Percentiles rank a stretch among this genome's conserved stretches.
These are phyloP conservation scores for Huiozyma naganishii DNA, from an alignment of 805 yeast species.

Conservation along the genomic window DNA sequence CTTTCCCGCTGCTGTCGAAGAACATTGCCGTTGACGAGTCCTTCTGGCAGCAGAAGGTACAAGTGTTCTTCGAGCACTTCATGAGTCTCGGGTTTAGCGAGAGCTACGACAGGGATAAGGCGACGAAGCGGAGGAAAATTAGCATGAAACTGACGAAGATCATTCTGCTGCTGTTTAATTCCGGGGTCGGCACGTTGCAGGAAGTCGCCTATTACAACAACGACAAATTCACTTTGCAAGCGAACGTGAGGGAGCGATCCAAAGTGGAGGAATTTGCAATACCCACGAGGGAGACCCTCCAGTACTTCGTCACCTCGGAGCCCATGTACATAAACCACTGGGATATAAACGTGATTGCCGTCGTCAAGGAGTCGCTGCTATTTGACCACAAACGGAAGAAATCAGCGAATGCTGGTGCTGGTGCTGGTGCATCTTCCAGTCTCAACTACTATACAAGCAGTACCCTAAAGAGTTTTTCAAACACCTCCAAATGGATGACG, in stretches of 20 bases:
- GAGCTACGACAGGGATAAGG: slow-evolving; percentile 63
- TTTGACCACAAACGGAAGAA: slow-evolving; percentile 4
- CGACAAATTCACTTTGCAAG: slow-evolving; percentile 23
- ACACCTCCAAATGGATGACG: slow-evolving; percentile 24
- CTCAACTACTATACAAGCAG: background rate
- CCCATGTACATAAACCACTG: slow-evolving; percentile 40
- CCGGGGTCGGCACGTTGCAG: slow-evolving; percentile 54
- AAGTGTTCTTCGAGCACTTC: slow-evolving; percentile 72
- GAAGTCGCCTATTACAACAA: slow-evolving; percentile 40
- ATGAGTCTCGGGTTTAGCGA: slow-evolving; percentile 60
- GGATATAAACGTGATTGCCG: slow-evolving; percentile 61
- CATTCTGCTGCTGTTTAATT: slow-evolving; percentile 58
- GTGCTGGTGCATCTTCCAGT: background rate
- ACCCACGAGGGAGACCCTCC: slow-evolving; percentile 32
- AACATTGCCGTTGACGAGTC: slow-evolving; percentile 36
- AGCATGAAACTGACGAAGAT: slow-evolving; percentile 52
- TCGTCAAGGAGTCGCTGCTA: slow-evolving; percentile 23
- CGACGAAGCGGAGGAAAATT: slow-evolving; percentile 58
- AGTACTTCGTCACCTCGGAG: slow-evolving; percentile 25
- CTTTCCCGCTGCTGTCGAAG: slow-evolving; percentile 63
- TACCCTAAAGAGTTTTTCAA: slow-evolving; percentile 4
- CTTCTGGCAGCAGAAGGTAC: slow-evolving; percentile 75
- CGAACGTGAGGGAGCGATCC: slow-evolving; percentile 23
- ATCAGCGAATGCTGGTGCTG: background rate
- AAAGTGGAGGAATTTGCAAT: slow-evolving; percentile 28